phyloP scores from a whole-genome alignment of 2,329 filamentous ascomycete genomes.

The Aspergillus latus region DNA sequence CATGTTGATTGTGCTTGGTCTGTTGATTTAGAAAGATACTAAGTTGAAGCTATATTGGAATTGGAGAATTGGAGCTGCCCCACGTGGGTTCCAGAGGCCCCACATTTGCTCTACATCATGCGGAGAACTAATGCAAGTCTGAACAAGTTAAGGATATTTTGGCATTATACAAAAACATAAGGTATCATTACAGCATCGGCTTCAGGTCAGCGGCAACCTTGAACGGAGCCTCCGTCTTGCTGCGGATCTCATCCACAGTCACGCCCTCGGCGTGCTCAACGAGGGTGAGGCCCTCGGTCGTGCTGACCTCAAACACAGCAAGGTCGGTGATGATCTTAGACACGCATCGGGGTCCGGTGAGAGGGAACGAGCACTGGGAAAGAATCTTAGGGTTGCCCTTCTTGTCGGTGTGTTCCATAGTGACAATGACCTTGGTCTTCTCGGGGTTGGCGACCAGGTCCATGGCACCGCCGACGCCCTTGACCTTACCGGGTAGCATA shows the following conservation, averaged over 20 bases:
- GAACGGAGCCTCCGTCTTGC: conserved; percentile 71
- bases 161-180: not conserved
- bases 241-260: conserved; percentile 65
- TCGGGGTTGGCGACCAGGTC: conserved; percentile 72
- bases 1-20: not conserved
- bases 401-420: conserved; percentile 70
- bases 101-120: not conserved
- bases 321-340: conserved; percentile 73
- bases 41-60: not conserved
- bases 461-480: conserved; percentile 82
- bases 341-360: conserved; percentile 65
- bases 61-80: not conserved
- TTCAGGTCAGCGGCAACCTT: conserved; percentile 60
- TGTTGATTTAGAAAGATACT: not conserved
- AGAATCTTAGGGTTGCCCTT: conserved; percentile 69
- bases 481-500: conserved; percentile 83
- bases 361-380: conserved; percentile 59
- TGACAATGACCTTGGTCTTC: conserved; percentile 70
- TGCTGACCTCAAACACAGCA: conserved; percentile 72
- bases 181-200: conserved; percentile 43
- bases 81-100: conserved; percentile 30
- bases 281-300: conserved; percentile 53
- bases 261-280: conserved; percentile 72
- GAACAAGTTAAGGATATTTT: conserved; percentile 28
- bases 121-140: not conserved